Conservation (phyloP, 2,329 filamentous ascomycete species). For the Arthrobotrys musiformis region DNA sequence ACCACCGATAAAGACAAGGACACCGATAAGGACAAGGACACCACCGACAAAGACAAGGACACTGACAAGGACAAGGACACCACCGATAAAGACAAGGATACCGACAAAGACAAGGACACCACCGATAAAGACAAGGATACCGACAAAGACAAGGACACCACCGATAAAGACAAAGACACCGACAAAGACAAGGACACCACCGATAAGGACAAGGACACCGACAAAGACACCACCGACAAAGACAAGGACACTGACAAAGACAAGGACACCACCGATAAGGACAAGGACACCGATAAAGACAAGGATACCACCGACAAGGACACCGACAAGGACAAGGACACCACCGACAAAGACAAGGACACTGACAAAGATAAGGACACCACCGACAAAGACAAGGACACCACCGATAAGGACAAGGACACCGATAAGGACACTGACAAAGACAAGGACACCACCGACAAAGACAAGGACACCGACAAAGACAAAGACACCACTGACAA, state of each 20-base stretch:
- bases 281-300: background rate
- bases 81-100: background rate
- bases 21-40: background rate
- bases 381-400: background rate
- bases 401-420: background rate
- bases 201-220: background rate
- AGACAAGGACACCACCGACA: constrained; percentile 1
- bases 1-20: background rate
- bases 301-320: background rate
- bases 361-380: background rate
- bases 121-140: background rate
- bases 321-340: background rate
- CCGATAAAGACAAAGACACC: background rate
- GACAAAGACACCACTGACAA: background rate
- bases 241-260: background rate
- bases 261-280: constrained; percentile 1
- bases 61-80: constrained; percentile 5
- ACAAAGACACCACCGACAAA: background rate
- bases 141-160: background rate
- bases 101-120: background rate
- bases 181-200: constrained; percentile 4
- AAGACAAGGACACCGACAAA: background rate
- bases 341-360: background rate
- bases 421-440: background rate
- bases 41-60: background rate